These are phyloP conservation scores for Lachancea sp. DNA, from an alignment of 805 yeast genomes.

Conservation along the genomic window DNA sequence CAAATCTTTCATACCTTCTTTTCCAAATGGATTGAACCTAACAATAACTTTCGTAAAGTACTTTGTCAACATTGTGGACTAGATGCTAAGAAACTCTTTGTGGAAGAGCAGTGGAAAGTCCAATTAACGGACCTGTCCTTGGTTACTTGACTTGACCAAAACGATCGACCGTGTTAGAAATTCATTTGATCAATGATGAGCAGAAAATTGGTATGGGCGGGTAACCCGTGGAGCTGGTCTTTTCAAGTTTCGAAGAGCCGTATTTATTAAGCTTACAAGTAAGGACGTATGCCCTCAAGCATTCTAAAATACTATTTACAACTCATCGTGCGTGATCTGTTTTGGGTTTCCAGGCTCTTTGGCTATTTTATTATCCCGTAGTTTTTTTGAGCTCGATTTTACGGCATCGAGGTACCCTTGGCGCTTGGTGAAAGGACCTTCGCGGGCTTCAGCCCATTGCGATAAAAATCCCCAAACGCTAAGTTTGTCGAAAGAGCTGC, in stretches of 20 bases:
- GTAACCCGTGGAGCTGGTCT: neutral
- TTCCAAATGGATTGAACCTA: conserved; percentile 69
- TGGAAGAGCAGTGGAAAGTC: neutral
- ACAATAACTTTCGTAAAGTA: conserved; percentile 74
- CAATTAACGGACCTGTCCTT: neutral
- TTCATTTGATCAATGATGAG: neutral
- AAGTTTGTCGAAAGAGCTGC: conserved; percentile 19
- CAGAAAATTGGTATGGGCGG: neutral
- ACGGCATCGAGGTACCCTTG: conserved; percentile 16
- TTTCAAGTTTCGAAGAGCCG: too few species aligned
- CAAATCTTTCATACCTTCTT: conserved; percentile 43
- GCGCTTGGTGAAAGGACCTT: conserved; percentile 31
- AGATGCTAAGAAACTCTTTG: neutral
- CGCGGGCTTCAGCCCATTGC: conserved; percentile 23
- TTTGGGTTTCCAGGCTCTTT: neutral
- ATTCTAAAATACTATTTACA: conserved; percentile 6
- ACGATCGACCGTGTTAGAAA: neutral
- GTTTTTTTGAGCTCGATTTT: conserved; percentile 9
- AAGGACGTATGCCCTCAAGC: neutral
- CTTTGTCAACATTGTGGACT: conserved; percentile 69
- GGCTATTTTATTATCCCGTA: conserved; percentile 5
- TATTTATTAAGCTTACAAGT: too few species aligned
- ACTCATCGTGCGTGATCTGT: conserved; percentile 20
- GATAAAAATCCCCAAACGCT: conserved; percentile 22
- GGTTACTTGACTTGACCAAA: neutral